Evolutionary conservation across 495 filamentous ascomycete species (phyloP), one percentile per base, ranked within the genome.

Genomic region (Aspergillus saccharolyticus): DNA sequence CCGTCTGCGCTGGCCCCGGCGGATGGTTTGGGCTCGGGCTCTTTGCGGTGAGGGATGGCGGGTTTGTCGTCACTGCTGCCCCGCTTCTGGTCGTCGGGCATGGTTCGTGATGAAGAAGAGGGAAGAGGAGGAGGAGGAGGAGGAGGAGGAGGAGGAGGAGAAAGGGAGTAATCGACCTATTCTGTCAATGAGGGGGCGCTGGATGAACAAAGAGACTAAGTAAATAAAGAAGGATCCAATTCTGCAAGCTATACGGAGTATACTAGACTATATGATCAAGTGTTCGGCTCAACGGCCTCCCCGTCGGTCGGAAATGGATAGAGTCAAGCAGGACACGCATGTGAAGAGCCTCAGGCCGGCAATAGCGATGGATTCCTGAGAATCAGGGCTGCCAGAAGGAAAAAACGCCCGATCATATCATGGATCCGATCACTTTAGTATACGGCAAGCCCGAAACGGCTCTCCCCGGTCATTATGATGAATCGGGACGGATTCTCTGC

Each of bases 41-140:
- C 24, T 22, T 22, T 43, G 42, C 22, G 55, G n/a, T 58, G 46
- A 42, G 62, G 47, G 9, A 49, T 56, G 30, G 47, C 52, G 43
- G 51, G 30, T n/a, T 44, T 59, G 44, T 60, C 44, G 50, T 62
- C 55, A 55, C 54, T 17, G 52, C 46, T 62, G 59, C 63, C 63
- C 63, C 63, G 63, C 63, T 65, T 65, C 59, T 60, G 52, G 52
- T 62, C 52, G 47, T 58, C 25, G 39, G 54, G 58, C 59, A 61
- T 63, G 60, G 44, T 55, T 19, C 25, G 53, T 19, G 45, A 16
- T 18, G 22, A 39, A 28, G 43, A 50, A 45, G 54, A 50, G 47
- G 49, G 52, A 50, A 51, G 52, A 44, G 53, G 52, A 49, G 14
- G 12, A 12, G 33, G 2, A 2, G 33, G 33, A 39, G n/a, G n/a